Conservation (phyloP, 208 protist genomes). For the Wallacemonas sp. region DNA sequence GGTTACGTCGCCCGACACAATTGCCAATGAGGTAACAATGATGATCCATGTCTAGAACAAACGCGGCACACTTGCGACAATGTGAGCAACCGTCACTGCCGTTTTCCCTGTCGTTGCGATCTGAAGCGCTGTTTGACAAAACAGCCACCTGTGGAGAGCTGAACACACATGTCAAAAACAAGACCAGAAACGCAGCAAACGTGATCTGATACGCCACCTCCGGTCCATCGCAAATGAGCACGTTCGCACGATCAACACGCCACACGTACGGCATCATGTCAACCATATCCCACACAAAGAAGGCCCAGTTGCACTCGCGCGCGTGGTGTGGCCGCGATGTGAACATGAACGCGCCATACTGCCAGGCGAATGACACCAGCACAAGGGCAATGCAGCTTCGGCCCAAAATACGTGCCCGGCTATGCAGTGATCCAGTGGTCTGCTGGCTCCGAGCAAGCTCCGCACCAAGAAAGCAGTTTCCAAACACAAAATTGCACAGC, state of each 20-base stretch:
- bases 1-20: constrained; percentile 47
- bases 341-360: constrained; percentile 64
- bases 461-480: constrained; percentile 60
- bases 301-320: constrained; percentile 28
- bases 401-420: constrained; percentile 23
- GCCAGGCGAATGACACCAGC: constrained; percentile 46
- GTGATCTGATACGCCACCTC: constrained; percentile 36
- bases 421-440: constrained; percentile 21
- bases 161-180: constrained; percentile 42
- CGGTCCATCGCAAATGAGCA: constrained; percentile 21
- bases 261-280: constrained; percentile 22
- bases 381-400: constrained; percentile 33
- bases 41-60: constrained; percentile 51
- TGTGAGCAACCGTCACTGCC: constrained; percentile 6
- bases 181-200: constrained; percentile 25
- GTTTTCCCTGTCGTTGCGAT: neutral
- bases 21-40: constrained; percentile 75
- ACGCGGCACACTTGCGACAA: constrained; percentile 41
- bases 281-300: constrained; percentile 35
- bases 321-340: constrained; percentile 14
- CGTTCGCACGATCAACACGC: neutral
- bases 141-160: constrained; percentile 37
- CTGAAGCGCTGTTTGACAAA: neutral
- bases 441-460: constrained; percentile 36
- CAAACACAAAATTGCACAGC: constrained; percentile 64